Percentiles rank a stretch among this genome's conserved stretches.
Evolutionary conservation across 371 early-diverging fungal genomes (phyloP).

Genomic region (Mortierella sp.): DNA sequence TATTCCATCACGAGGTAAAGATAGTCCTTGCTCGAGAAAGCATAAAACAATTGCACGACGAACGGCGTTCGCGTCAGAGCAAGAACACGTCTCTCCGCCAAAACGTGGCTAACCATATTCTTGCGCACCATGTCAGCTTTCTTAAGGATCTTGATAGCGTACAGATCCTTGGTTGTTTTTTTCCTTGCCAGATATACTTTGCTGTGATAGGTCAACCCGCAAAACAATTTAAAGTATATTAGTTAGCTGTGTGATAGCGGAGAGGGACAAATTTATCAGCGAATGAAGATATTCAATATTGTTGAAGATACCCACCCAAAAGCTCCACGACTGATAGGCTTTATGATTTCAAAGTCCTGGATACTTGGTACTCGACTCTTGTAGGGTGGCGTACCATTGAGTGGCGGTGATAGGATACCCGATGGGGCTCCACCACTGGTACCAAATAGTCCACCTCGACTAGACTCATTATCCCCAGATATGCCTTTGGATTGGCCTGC

Average conservation of each 20-base stretch:
- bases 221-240: background rate
- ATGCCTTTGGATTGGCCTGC: constrained; percentile 34
- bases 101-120: constrained; percentile 94
- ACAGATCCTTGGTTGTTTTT: constrained; percentile 85
- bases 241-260: background rate
- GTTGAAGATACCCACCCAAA: constrained; percentile 69
- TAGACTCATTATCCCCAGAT: constrained; percentile 12
- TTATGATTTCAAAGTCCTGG: constrained; percentile 87
- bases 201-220: constrained; percentile 3
- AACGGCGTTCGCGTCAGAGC: constrained; percentile 88
- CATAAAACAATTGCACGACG: constrained; percentile 91
- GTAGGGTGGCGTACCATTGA: constrained; percentile 16
- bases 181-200: constrained; percentile 89
- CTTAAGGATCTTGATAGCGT: constrained; percentile 93
- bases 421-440: constrained; percentile 10
- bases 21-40: constrained; percentile 91
- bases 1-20: constrained; percentile 98
- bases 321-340: constrained; percentile 90
- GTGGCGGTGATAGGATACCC: constrained; percentile 33
- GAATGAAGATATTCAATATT: background rate
- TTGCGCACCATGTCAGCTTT: constrained; percentile 94
- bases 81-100: constrained; percentile 92
- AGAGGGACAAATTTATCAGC: background rate
- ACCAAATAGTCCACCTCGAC: constrained; percentile 33
- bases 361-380: constrained; percentile 77